Evolutionary conservation across 2,329 filamentous ascomycete species (phyloP).

Genomic region (Cladosporium sphaerospermum): DNA sequence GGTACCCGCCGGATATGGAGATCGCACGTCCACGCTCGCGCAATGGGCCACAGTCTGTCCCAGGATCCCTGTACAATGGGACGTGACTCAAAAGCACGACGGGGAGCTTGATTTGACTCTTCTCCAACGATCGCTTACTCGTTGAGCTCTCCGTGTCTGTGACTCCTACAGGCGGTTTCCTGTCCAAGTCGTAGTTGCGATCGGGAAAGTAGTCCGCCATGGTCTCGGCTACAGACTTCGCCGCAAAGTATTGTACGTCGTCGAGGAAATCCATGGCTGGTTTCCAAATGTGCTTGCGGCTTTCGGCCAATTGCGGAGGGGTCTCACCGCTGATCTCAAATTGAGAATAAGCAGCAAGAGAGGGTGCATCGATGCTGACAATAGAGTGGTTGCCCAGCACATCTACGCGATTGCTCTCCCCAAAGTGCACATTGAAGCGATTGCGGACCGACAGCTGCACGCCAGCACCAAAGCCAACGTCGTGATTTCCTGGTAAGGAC

Average conservation of each 20-base stretch:
- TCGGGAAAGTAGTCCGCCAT: constrained; percentile 43
- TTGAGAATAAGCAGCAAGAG: constrained; percentile 68
- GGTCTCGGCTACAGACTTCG: constrained; percentile 62
- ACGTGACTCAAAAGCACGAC: constrained; percentile 88
- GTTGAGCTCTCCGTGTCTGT: not conserved
- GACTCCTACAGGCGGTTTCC: not conserved
- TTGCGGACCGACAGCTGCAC: constrained; percentile 75
- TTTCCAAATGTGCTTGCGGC: constrained; percentile 55
- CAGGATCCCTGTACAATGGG: constrained; percentile 73
- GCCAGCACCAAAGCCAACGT: constrained; percentile 81
- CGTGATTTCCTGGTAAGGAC: constrained; percentile 89
- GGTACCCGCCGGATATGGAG: constrained; percentile 70
- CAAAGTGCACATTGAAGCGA: constrained; percentile 82
- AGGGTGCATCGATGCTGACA: constrained; percentile 84
- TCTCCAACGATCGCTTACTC: not conserved
- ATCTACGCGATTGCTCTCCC: constrained; percentile 83
- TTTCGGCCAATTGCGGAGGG: constrained; percentile 32
- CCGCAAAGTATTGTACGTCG: constrained; percentile 57
- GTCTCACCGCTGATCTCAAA: constrained; percentile 50
- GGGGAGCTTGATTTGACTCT: constrained; percentile 56
- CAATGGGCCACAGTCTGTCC: constrained; percentile 79
- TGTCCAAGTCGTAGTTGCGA: not conserved
- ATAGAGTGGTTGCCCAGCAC: constrained; percentile 93
- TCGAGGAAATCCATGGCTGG: constrained; percentile 73
- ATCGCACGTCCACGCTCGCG: constrained; percentile 86